phyloP scores from a whole-genome alignment of 2,329 filamentous ascomycete genomes.

The Pyrenophora seminiperda region DNA sequence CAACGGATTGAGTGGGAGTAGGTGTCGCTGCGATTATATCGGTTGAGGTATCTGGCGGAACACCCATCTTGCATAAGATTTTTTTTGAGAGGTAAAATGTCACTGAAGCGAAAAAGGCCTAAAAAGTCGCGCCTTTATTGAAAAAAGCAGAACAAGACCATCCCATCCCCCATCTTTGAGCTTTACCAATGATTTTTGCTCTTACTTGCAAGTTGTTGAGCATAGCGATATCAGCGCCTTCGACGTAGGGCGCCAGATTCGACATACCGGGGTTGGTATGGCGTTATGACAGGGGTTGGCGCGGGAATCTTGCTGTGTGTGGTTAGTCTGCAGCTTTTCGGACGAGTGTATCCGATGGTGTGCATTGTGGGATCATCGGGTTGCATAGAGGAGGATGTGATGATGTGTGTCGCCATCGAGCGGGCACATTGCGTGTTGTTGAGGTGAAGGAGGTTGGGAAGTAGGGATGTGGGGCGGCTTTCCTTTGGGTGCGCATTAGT shows the following conservation, averaged over 20 bases:
- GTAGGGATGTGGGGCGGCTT: no score
- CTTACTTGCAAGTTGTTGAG: background rate
- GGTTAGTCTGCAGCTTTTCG: background rate
- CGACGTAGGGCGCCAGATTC: slow-evolving; percentile 2
- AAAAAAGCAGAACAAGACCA: background rate
- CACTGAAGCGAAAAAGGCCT: background rate
- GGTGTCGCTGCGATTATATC: background rate
- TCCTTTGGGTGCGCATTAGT: no score
- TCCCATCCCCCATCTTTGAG: background rate
- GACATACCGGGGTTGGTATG: slow-evolving; percentile 12
- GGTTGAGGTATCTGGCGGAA: background rate
- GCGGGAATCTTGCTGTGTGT: background rate
- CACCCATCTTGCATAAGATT: background rate
- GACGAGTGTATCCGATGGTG: background rate
- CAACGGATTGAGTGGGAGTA: background rate
- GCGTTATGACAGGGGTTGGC: slow-evolving; percentile 9
- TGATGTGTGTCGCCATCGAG: slow-evolving; percentile 6
- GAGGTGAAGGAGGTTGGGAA: no score
- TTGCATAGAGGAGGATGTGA: background rate
- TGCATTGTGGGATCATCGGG: background rate
- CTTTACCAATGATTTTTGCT: background rate
- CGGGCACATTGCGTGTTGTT: slow-evolving; percentile 9
- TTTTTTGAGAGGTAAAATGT: background rate
- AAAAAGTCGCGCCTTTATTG: slow-evolving; percentile 1
- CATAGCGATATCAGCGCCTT: background rate